phyloP scores from a whole-genome alignment of 2,329 filamentous ascomycete genomes.

The Amylocarpus encephaloides region DNA sequence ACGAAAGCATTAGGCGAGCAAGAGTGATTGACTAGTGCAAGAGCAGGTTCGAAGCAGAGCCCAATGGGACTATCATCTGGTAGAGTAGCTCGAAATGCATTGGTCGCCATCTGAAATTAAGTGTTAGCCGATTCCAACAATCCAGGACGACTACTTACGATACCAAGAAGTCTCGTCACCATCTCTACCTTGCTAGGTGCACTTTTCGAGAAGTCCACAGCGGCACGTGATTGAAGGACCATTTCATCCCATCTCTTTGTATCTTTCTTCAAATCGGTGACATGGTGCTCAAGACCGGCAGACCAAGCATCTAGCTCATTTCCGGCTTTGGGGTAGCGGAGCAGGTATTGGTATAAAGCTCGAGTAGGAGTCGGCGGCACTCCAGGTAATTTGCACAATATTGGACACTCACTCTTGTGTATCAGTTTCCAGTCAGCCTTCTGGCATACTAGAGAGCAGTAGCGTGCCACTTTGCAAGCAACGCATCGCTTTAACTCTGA shows the following conservation, averaged over 20 bases:
- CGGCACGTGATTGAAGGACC: conserved; percentile 43
- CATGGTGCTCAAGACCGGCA: conserved; percentile 41
- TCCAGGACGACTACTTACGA: conserved; percentile 35
- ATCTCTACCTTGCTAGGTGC: conserved; percentile 33
- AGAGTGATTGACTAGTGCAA: conserved; percentile 53
- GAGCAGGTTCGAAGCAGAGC: conserved; percentile 47
- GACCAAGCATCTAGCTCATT: conserved; percentile 30
- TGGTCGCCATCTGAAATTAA: conserved; percentile 48
- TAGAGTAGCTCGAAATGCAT: conserved; percentile 53
- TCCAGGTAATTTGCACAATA: conserved; percentile 37
- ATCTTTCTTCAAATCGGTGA: conserved; percentile 34
- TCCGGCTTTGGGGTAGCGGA: conserved; percentile 31
- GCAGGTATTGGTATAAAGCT: conserved; percentile 45
- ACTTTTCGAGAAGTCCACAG: conserved; percentile 41
- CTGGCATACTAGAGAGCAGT: conserved; percentile 52
- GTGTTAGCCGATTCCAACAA: conserved; percentile 1
- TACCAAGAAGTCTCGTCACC: conserved; percentile 46
- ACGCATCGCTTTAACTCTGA: conserved; percentile 37
- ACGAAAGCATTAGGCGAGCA: conserved; percentile 55
- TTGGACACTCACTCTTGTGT: conserved; percentile 50
- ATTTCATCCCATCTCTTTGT: conserved; percentile 37
- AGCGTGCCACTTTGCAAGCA: conserved; percentile 46
- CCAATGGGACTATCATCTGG: conserved; percentile 46
- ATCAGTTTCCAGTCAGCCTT: conserved; percentile 44
- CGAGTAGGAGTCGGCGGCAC: conserved; percentile 47